Base-by-base conservation (phyloP, 2,329 filamentous ascomycete species). In the Hypoxylon sp. region DNA sequence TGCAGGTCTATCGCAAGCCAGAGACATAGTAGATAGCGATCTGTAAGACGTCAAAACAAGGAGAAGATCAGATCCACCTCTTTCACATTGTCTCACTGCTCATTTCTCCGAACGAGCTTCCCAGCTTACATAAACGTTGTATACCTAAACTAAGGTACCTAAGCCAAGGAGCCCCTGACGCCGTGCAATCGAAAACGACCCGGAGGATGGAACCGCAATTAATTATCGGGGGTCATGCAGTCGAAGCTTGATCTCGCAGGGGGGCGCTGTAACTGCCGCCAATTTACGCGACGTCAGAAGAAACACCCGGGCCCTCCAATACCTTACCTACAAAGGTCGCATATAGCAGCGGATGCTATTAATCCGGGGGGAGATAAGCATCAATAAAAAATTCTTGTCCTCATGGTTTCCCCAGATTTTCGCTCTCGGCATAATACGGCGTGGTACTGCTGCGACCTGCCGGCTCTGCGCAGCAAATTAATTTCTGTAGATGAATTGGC, bases 361-460 rank as follows among this genome's bases (percentile, higher is more conserved):
- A 60, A 63, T 61, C 65, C 34, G 65, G 65, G 55, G 55, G 23
- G 61, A 60, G 60, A 60, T 50, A 65, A 65, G 56, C 55, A 55
- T 13, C 50, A 51, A 67, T 60, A 46, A 19, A 56, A 28, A 21
- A 9, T 43, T 43, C 38, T 43, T 62, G 53, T 30, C 46, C 41
- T 63, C 53, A 61, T 62, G 53, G 57, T 53, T 69, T 68, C 68
- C 65, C 68, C 68, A 57, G 68, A 60, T 63, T 68, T 53, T 61
- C 36, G 51, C 48, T 46, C 48, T 51, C 53, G 61, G 61, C 34
- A 65, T 43, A 69, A 69, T 62, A 49, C 14, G 49, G 9, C 53
- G 48, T 17, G 30, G 23, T 48, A 48, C n/a, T 53, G 34, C 28
- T 60, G 62, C 23, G 36, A 59, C 58, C 30, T 60, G 53, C 36